phyloP scores from a whole-genome alignment of 1,284 basidiomycete species.

The Cystobasidium pallidum region DNA sequence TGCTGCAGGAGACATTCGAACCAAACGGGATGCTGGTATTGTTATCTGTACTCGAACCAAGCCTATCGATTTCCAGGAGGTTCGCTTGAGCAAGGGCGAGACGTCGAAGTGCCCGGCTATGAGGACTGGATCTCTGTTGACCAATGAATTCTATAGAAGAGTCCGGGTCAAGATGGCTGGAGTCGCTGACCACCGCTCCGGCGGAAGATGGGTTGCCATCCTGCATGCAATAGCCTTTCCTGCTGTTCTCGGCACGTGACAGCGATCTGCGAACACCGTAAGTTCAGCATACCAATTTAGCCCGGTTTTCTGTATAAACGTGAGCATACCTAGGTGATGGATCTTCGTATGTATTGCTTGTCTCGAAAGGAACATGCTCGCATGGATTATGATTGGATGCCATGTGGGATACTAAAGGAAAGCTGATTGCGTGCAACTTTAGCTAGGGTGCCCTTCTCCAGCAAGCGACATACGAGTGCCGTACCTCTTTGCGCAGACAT shows the following conservation, averaged over 20 bases:
- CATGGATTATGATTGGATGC: not conserved
- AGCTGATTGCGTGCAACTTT: not conserved
- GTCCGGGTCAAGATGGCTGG: slow-evolving; percentile 11
- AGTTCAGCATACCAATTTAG: not conserved
- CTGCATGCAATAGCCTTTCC: not conserved
- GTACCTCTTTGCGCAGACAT: too few species aligned
- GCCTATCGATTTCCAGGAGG: slow-evolving; percentile 13
- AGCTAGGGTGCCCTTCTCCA: not conserved
- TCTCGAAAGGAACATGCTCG: slow-evolving; percentile 6
- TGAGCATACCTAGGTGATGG: not conserved
- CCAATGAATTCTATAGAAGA: slow-evolving; percentile 30
- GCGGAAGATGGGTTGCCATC: slow-evolving; percentile 18
- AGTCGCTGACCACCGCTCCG: slow-evolving; percentile 11
- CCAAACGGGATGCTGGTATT: not conserved
- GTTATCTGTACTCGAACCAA: not conserved
- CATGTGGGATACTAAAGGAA: not conserved
- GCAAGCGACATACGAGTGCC: not conserved
- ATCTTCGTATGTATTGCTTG: slow-evolving; percentile 16
- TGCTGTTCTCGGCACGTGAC: not conserved
- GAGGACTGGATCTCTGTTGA: slow-evolving; percentile 6
- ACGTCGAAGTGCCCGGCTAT: slow-evolving; percentile 15
- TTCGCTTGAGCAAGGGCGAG: slow-evolving; percentile 25
- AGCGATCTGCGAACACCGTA: not conserved
- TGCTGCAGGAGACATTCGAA: not conserved
- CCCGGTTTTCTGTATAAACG: not conserved